Evolutionary conservation across 1,139 yeast genomes (phyloP), one percentile per base, ranked within the genome.

Genomic region (Pichia sp.): DNA sequence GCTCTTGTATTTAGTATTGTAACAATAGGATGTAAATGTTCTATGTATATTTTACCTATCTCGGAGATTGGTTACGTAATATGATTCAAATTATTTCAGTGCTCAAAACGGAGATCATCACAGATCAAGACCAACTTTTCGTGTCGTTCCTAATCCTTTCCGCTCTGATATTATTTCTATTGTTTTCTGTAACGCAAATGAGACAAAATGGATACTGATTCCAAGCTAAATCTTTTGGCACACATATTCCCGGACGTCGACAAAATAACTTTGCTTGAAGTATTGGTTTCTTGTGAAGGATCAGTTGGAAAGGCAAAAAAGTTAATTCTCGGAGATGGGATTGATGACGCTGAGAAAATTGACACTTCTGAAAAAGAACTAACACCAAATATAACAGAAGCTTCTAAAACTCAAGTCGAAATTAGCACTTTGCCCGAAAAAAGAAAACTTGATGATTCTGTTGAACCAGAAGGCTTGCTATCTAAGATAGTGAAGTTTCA

Each of bases 221-320:
- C 50, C 12, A 71, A 68, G 53, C 48, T 73, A 9, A 36, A 52
- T 1, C 45, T 52, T 10, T 58, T 73, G 27, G 44, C 54, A 10
- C 52, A 46, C 1, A 9, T 31, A 16, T 75, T 69, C 54, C 77
- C 77, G 0, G 46, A 48, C 0, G 69, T 67, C 2, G 73, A 69
- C 46, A 61, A 54, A 20, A 69, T 65, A 1, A 62, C 70, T 0
- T 59, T 78, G 9, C 55, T 65, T 2, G 80, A 77, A 52, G 53
- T 78, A 2, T 65, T 78, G 9, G n/a, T 67, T 4, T 64, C 72
- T 0, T 75, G 79, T 60, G 69, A 68, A 30, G 80, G 78, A 1
- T 74, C 78, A 0, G 46, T 76, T 2, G 61, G 62, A 6, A 56
- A 61, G 16, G 69, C 76, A 1, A 68, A 68, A 46, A 33, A 56